Evolutionary conservation across 345 rosid genomes (phyloP).

Genomic region (Camelina laxa): DNA sequence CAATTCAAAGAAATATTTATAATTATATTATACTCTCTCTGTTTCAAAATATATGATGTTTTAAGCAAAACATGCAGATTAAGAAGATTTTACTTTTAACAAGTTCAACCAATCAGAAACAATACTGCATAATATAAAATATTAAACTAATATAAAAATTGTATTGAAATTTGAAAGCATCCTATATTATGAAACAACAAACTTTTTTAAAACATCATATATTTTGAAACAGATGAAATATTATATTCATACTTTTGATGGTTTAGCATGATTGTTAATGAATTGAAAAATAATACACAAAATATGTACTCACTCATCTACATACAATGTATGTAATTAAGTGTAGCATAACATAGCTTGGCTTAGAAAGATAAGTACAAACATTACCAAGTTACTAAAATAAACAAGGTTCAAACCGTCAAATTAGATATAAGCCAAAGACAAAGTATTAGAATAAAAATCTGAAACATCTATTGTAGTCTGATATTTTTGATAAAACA

Average conservation of each 20-base stretch:
- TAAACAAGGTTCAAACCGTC: neutral
- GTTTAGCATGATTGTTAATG: conserved; percentile 23
- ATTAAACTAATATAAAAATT: no score
- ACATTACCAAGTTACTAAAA: neutral
- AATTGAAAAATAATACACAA: neutral
- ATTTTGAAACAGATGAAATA: no score
- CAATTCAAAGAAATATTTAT: neutral
- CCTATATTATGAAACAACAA: no score
- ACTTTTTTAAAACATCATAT: no score
- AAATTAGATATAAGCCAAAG: neutral
- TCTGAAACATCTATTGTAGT: neutral
- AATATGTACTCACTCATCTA: conserved; percentile 5
- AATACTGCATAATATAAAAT: no score
- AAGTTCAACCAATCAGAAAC: no score
- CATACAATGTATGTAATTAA: neutral
- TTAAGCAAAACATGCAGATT: no score
- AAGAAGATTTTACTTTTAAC: no score
- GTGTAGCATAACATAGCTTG: conserved; percentile 6
- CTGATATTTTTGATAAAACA: neutral
- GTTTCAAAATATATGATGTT: no score
- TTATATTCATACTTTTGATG: neutral
- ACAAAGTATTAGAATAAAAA: neutral
- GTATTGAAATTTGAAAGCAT: no score
- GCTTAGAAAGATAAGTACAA: neutral
- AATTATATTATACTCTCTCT: no score